Percentiles rank a stretch among this genome's conserved stretches.
phyloP scores from a whole-genome alignment of 768 basidiomycete genomes.

The Chalciporus pseudorubinellus region DNA sequence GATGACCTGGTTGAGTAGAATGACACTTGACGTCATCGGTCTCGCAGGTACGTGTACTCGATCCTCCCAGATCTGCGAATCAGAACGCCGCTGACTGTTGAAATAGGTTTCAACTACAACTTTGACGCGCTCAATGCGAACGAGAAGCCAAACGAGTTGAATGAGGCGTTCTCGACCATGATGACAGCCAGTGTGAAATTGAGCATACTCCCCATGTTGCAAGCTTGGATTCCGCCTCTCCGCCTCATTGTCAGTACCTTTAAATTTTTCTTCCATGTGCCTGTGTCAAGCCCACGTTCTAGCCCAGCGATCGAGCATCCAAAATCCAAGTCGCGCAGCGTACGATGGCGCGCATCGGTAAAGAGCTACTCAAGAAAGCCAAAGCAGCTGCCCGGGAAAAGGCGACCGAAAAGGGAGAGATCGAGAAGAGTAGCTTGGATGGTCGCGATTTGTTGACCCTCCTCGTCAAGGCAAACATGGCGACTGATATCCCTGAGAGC shows the following conservation, averaged over 20 bases:
- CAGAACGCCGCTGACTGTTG: not conserved
- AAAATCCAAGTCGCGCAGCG: slow-evolving; percentile 28
- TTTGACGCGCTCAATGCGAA: slow-evolving; percentile 32
- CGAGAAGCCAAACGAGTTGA: slow-evolving; percentile 30
- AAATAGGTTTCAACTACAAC: slow-evolving; percentile 38
- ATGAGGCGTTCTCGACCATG: slow-evolving; percentile 34
- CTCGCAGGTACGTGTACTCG: slow-evolving; percentile 24
- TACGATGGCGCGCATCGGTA: slow-evolving; percentile 51
- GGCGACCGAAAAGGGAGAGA: slow-evolving; percentile 25
- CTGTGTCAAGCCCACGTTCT: no score
- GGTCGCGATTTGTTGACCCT: slow-evolving; percentile 58
- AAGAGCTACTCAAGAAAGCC: slow-evolving; percentile 48
- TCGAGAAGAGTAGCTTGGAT: slow-evolving; percentile 32
- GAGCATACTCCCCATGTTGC: slow-evolving; percentile 31
- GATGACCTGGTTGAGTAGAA: slow-evolving; percentile 32
- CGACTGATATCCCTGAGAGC: slow-evolving; percentile 51
- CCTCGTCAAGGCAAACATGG: slow-evolving; percentile 62
- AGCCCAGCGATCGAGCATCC: slow-evolving; percentile 24
- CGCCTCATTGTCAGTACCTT: slow-evolving; percentile 25
- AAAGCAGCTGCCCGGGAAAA: slow-evolving; percentile 37
- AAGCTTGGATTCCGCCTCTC: slow-evolving; percentile 36
- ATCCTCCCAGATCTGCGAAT: not conserved
- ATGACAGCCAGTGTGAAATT: slow-evolving; percentile 14
- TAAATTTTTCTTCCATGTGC: no score
- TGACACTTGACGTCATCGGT: slow-evolving; percentile 21